Conservation (phyloP, 441 rosid species). For the Adansonia gregorii region DNA sequence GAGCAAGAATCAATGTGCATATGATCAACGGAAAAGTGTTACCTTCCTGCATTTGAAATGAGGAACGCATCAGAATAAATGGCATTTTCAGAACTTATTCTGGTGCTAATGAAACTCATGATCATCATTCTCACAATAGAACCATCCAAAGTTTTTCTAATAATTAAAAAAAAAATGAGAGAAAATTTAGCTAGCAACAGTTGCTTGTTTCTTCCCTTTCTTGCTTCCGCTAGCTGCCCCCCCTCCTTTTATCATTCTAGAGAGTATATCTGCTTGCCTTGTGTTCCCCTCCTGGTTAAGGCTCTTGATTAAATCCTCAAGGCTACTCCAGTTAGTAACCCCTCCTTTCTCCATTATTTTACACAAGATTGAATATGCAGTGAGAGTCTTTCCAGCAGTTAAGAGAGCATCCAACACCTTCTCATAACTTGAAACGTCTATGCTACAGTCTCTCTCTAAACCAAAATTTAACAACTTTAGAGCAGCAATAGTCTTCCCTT, state of each 20-base stretch:
- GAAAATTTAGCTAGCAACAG: constrained; percentile 28
- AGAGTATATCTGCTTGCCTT: constrained; percentile 88
- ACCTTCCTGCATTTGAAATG: constrained; percentile 7
- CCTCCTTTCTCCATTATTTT: constrained; percentile 83
- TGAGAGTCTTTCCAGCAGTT: constrained; percentile 80
- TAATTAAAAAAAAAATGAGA: neutral
- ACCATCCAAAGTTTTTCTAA: neutral
- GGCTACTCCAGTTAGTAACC: constrained; percentile 65
- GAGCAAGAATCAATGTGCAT: neutral
- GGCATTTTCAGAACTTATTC: constrained; percentile 7
- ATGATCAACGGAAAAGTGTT: neutral
- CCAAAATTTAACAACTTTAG: constrained; percentile 74
- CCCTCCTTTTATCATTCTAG: constrained; percentile 67
- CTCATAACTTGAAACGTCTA: constrained; percentile 71
- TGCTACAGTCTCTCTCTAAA: constrained; percentile 65
- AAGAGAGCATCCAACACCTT: constrained; percentile 87
- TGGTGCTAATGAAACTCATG: neutral
- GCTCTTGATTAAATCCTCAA: constrained; percentile 67
- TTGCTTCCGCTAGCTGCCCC: constrained; percentile 37
- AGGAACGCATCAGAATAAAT: neutral
- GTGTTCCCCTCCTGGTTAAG: constrained; percentile 85
- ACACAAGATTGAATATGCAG: constrained; percentile 85
- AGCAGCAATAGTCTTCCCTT: constrained; percentile 87
- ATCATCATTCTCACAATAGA: neutral
- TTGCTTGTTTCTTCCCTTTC: constrained; percentile 45